These are phyloP conservation scores for Lipomyces sp. DNA, from an alignment of 805 yeast species.

Conservation along the genomic window DNA sequence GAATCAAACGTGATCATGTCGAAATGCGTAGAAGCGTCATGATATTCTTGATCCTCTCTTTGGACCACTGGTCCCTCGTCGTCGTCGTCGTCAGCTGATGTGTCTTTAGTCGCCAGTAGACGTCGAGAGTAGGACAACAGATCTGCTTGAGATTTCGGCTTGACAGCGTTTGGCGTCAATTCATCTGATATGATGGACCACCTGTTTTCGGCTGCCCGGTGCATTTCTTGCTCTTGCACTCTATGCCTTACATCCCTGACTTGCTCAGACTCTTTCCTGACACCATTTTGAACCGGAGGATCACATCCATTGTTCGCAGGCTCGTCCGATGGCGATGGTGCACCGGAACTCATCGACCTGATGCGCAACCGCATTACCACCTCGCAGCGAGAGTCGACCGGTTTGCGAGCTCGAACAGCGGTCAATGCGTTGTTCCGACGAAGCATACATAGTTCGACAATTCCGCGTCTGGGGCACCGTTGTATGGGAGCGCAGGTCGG, in stretches of 20 bases:
- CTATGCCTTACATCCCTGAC: background rate
- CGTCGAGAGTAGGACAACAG: background rate
- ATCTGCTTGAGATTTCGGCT: background rate
- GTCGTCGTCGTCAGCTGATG: background rate
- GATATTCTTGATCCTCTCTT: background rate
- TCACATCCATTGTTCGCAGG: background rate
- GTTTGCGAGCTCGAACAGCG: background rate
- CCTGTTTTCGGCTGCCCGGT: background rate
- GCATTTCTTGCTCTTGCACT: background rate
- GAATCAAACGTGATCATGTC: background rate
- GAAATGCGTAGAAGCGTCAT: background rate
- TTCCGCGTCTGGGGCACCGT: background rate
- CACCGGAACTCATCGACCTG: background rate
- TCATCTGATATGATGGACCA: background rate
- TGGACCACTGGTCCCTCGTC: background rate
- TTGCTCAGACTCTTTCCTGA: background rate
- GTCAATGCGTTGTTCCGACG: background rate
- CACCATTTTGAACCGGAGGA: background rate
- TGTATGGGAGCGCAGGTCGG: background rate
- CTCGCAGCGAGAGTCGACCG: constrained; percentile 1
- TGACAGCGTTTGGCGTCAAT: background rate
- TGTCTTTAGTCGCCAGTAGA: background rate
- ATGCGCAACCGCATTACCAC: background rate
- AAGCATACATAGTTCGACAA: background rate
- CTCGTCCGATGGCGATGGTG: background rate